Conservation (phyloP, 2,329 filamentous ascomycete species). For the Clonostachys sp. region DNA sequence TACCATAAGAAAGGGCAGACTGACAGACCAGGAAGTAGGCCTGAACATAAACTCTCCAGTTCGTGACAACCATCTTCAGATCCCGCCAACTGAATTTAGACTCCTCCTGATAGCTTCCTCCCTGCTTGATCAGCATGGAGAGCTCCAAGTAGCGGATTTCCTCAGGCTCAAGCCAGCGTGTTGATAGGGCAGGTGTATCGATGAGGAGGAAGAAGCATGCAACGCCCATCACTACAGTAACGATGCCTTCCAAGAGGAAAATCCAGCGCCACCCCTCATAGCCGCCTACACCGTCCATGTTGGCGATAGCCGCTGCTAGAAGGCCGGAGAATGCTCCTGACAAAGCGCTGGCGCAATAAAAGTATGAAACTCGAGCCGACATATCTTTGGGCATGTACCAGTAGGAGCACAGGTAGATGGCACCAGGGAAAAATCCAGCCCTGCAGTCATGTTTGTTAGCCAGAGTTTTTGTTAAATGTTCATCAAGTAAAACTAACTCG, state of each 20-base stretch:
- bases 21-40: conserved; percentile 19
- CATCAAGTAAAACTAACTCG: conserved; percentile 41
- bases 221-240: conserved; percentile 25
- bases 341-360: conserved; percentile 15
- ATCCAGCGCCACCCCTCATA: conserved; percentile 14
- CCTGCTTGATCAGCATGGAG: conserved; percentile 22
- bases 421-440: conserved; percentile 21
- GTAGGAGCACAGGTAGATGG: conserved; percentile 16
- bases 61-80: conserved; percentile 15
- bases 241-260: conserved; percentile 13
- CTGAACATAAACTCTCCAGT: conserved; percentile 21
- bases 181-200: conserved; percentile 6
- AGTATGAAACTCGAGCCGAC: conserved; percentile 16
- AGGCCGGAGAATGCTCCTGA: conserved; percentile 14
- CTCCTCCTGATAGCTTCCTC: conserved; percentile 15
- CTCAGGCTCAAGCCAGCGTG: conserved; percentile 1
- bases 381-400: conserved; percentile 22
- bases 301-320: conserved; percentile 11
- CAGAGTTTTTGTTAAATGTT: conserved; percentile 43
- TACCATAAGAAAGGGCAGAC: conserved; percentile 16
- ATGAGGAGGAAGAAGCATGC: conserved; percentile 43
- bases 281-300: conserved; percentile 10
- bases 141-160: conserved; percentile 8
- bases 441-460: not conserved
- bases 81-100: conserved; percentile 12